Percentiles rank a stretch among this genome's conserved stretches.
These are phyloP conservation scores for Dalbergia cultrata DNA, from an alignment of 306 rosid species.

Conservation along the genomic window DNA sequence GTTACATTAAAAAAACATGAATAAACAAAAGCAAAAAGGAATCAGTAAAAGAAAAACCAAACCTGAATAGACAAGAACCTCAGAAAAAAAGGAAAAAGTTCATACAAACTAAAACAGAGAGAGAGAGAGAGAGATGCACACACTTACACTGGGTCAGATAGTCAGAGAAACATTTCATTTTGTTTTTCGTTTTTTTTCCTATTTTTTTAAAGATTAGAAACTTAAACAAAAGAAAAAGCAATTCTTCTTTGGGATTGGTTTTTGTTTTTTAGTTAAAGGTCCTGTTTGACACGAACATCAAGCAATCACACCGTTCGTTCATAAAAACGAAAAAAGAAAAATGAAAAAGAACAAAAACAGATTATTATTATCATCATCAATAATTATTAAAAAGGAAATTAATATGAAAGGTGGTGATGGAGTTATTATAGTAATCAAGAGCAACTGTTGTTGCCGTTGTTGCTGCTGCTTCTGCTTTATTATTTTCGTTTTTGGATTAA, in stretches of 20 bases:
- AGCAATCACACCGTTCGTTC: constrained; percentile 57
- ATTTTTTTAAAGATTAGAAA: not conserved
- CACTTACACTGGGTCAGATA: constrained; percentile 36
- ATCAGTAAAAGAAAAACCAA: constrained; percentile 29
- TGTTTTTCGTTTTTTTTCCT: not conserved
- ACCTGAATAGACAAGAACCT: constrained; percentile 18
- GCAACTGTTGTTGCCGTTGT: constrained; percentile 64
- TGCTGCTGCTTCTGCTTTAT: constrained; percentile 48
- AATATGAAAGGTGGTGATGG: constrained; percentile 81
- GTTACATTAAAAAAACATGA: not conserved
- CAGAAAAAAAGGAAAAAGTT: constrained; percentile 49
- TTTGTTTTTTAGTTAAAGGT: constrained; percentile 42
- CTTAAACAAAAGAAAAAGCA: constrained; percentile 22
- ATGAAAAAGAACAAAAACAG: constrained; percentile 36
- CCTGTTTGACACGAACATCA: constrained; percentile 57
- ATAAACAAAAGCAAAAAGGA: not conserved
- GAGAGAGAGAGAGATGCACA: not conserved
- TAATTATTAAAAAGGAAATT: constrained; percentile 42
- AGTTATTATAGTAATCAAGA: constrained; percentile 66
- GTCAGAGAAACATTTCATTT: constrained; percentile 45
- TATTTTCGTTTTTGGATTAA: constrained; percentile 55
- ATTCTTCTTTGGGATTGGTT: constrained; percentile 29
- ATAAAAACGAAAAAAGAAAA: constrained; percentile 23
- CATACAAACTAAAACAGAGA: constrained; percentile 49
- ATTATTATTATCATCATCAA: constrained; percentile 5